These are phyloP conservation scores for Fusarium sp. DNA, from an alignment of 2,329 filamentous ascomycete genomes.

Conservation along the genomic window DNA sequence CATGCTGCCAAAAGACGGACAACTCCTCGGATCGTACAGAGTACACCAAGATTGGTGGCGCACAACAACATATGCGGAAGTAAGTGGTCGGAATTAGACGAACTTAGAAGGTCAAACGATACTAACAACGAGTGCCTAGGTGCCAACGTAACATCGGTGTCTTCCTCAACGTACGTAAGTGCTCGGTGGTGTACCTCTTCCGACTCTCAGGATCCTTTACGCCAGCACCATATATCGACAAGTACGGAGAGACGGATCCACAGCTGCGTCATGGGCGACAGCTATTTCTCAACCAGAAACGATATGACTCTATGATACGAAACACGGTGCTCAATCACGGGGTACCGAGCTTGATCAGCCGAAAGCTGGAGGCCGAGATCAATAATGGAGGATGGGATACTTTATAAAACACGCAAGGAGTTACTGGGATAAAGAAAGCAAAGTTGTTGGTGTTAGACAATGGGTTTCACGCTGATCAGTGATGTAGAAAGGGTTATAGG, in stretches of 20 bases:
- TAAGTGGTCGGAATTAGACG: constrained; percentile 59
- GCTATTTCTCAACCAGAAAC: constrained; percentile 90
- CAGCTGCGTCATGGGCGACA: constrained; percentile 88
- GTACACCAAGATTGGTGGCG: constrained; percentile 75
- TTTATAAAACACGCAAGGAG: constrained; percentile 40
- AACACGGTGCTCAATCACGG: constrained; percentile 89
- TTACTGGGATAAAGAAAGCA: constrained; percentile 3
- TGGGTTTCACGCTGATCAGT: background rate
- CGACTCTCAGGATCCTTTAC: constrained; percentile 84
- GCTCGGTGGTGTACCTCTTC: constrained; percentile 89
- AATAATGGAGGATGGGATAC: constrained; percentile 99
- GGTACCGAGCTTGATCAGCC: constrained; percentile 87
- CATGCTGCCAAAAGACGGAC: constrained; percentile 83
- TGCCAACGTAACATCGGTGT: constrained; percentile 92
- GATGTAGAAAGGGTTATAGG: background rate
- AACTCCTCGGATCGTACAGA: constrained; percentile 56
- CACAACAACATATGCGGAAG: constrained; percentile 90
- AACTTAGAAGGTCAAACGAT: background rate
- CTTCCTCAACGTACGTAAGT: constrained; percentile 97
- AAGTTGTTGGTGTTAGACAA: background rate
- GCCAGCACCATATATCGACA: constrained; percentile 92
- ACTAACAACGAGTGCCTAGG: constrained; percentile 59
- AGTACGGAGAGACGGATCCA: constrained; percentile 95
- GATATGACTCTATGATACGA: constrained; percentile 89
- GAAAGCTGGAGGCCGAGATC: constrained; percentile 92